Conservation (phyloP, 2,329 filamentous ascomycete species). For the Penicillium sp. region DNA sequence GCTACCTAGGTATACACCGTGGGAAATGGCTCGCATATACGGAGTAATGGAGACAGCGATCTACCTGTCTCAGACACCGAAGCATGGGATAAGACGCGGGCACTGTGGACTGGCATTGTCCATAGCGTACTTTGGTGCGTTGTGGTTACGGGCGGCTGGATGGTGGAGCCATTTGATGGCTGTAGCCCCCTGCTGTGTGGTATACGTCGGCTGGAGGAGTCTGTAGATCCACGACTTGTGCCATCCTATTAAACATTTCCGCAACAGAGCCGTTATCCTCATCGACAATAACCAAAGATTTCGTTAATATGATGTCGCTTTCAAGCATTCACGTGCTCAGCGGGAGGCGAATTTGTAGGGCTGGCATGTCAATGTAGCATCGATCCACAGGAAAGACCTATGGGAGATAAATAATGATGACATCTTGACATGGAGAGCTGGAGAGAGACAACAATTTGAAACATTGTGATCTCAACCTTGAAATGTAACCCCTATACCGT, state of each 20-base stretch:
- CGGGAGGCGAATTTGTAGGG: conserved; percentile 9
- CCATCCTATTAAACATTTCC: conserved; percentile 34
- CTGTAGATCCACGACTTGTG: conserved; percentile 34
- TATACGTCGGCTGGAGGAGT: conserved; percentile 36
- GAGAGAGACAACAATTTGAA: conserved; percentile 10
- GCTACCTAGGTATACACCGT: conserved; percentile 1
- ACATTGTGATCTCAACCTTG: neutral
- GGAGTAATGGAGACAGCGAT: conserved; percentile 28
- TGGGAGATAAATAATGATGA: neutral
- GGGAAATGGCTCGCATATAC: conserved; percentile 21
- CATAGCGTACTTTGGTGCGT: conserved; percentile 28
- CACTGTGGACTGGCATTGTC: conserved; percentile 26
- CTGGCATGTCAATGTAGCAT: conserved; percentile 1
- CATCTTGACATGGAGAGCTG: neutral
- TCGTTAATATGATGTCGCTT: conserved; percentile 33
- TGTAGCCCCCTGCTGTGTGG: conserved; percentile 23
- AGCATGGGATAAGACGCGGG: conserved; percentile 24
- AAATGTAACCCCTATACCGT: conserved; percentile 3
- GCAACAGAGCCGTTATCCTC: conserved; percentile 26
- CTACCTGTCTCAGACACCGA: conserved; percentile 23
- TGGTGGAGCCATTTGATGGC: conserved; percentile 32
- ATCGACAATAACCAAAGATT: conserved; percentile 28
- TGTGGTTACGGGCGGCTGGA: conserved; percentile 31
- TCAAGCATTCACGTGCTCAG: conserved; percentile 15
- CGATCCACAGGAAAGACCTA: neutral